Evolutionary conservation across 2,329 filamentous ascomycete species (phyloP).

Genomic region (Emergomyces orientalis): DNA sequence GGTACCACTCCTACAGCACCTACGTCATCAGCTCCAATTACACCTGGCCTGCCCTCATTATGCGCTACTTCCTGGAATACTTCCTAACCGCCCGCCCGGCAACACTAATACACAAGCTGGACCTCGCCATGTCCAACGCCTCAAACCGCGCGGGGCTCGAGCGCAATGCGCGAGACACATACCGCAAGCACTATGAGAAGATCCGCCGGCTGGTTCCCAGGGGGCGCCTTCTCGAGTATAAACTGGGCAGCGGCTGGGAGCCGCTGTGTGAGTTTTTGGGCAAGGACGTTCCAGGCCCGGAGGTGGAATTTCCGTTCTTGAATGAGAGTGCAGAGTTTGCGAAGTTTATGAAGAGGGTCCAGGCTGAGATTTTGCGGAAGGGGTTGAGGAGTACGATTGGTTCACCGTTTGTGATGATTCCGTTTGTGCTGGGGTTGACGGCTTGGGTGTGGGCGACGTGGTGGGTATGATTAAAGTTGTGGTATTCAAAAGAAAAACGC

Average conservation of each 20-base stretch:
- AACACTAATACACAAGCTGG: not conserved
- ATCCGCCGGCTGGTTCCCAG: not conserved
- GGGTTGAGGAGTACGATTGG: not conserved
- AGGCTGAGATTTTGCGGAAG: not conserved
- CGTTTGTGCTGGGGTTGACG: not conserved
- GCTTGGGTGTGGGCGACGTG: constrained; percentile 1
- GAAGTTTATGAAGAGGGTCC: not conserved
- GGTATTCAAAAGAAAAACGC: not conserved
- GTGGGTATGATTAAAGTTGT: not conserved
- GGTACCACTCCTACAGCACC: constrained; percentile 3
- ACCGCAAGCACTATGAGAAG: constrained; percentile 1
- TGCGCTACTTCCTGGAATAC: not conserved
- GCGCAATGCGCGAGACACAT: not conserved
- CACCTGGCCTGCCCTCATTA: not conserved
- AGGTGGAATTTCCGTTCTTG: constrained; percentile 9
- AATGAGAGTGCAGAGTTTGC: constrained; percentile 8
- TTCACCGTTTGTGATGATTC: not conserved
- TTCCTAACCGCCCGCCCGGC: not conserved
- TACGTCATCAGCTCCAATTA: not conserved
- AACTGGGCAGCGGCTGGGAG: constrained; percentile 33
- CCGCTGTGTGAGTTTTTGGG: constrained; percentile 29
- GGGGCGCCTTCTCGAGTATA: constrained; percentile 19
- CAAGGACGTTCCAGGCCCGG: constrained; percentile 8
- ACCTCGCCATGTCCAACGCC: not conserved
- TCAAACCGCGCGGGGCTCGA: not conserved